These are phyloP conservation scores for Lipomyces sp. DNA, from an alignment of 805 yeast genomes.

Conservation along the genomic window DNA sequence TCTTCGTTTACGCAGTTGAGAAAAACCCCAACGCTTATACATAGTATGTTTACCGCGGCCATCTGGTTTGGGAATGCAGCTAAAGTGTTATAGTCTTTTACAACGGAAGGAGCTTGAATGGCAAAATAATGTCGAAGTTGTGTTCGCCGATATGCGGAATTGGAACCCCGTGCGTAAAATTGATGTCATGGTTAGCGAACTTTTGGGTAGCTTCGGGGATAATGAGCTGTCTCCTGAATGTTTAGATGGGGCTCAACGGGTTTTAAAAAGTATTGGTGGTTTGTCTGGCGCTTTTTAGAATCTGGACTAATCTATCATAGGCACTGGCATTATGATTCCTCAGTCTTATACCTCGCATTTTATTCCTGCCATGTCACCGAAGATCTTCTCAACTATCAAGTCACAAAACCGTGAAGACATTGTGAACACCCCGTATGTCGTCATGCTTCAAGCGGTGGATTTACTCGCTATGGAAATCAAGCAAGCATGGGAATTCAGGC, in stretches of 20 bases:
- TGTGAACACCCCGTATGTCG: constrained; percentile 53
- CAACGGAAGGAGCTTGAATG: constrained; percentile 58
- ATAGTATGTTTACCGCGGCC: constrained; percentile 18
- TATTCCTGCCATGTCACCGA: constrained; percentile 70
- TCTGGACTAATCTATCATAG: constrained; percentile 13
- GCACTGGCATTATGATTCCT: constrained; percentile 64
- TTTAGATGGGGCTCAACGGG: constrained; percentile 51
- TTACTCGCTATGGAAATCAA: constrained; percentile 54
- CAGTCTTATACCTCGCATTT: constrained; percentile 60
- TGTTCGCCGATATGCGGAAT: constrained; percentile 62
- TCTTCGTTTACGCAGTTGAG: constrained; percentile 65
- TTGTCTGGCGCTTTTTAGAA: constrained; percentile 42
- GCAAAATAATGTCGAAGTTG: constrained; percentile 57
- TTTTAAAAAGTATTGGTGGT: constrained; percentile 45
- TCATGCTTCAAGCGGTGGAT: constrained; percentile 50
- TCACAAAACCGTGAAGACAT: constrained; percentile 22
- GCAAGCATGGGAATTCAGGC: constrained; percentile 65
- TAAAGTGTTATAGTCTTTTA: constrained; percentile 46
- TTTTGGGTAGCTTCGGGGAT: constrained; percentile 90
- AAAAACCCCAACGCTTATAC: constrained; percentile 66
- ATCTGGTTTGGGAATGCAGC: neutral
- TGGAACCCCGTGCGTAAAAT: constrained; percentile 52
- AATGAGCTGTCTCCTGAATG: constrained; percentile 91
- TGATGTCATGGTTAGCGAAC: constrained; percentile 74
- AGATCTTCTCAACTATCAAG: constrained; percentile 47